phyloP scores from a whole-genome alignment of 768 basidiomycete species.

The Suillus bovinus region DNA sequence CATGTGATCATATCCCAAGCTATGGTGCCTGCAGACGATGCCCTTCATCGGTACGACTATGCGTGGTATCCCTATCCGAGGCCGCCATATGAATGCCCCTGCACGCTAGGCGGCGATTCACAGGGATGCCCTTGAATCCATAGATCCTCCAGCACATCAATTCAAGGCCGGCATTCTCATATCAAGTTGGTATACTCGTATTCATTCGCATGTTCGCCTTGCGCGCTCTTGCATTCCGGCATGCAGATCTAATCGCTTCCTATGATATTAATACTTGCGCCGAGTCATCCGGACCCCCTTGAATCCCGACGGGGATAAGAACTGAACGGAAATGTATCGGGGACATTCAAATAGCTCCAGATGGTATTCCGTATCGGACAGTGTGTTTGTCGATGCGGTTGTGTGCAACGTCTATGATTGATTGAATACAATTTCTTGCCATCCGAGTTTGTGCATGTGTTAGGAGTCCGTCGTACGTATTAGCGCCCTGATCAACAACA shows the following conservation, averaged over 20 bases:
- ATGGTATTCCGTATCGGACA: background rate
- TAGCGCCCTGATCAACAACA: background rate
- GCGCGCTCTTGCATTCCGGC: background rate
- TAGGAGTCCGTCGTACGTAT: background rate
- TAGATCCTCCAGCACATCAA: background rate
- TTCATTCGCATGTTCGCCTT: background rate
- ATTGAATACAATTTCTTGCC: background rate
- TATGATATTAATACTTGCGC: background rate
- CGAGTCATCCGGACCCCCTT: background rate
- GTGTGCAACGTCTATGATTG: slow-evolving; percentile 1
- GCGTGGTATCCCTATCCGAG: slow-evolving; percentile 3
- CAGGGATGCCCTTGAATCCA: background rate
- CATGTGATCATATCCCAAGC: background rate
- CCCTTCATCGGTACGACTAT: background rate
- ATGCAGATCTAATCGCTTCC: background rate
- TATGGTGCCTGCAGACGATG: background rate
- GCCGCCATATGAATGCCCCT: background rate
- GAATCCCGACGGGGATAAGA: background rate
- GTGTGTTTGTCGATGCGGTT: background rate
- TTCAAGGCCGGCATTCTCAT: background rate
- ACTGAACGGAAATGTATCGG: background rate
- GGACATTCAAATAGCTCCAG: background rate
- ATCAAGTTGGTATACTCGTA: background rate
- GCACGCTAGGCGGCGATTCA: background rate
- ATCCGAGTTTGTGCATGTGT: background rate